Conservation (phyloP, 371 early-diverging fungal species). For the Mortierella sp. region DNA sequence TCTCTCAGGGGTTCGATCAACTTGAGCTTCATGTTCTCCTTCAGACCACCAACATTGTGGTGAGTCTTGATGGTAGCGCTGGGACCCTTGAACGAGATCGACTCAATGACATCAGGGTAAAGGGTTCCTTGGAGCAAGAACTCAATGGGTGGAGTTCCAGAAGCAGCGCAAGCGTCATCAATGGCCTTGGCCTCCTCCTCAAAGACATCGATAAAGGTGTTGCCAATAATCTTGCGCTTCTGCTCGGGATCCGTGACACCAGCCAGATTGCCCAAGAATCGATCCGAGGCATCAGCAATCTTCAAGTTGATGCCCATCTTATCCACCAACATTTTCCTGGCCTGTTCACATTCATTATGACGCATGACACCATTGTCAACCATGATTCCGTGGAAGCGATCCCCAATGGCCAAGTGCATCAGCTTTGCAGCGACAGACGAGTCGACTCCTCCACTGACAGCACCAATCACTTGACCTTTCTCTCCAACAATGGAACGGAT, state of each 20-base stretch:
- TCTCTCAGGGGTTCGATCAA: constrained; percentile 97
- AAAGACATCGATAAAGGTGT: constrained; percentile 97
- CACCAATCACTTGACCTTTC: constrained; percentile 94
- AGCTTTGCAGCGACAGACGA: constrained; percentile 96
- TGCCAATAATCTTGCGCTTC: constrained; percentile 98
- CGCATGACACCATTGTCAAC: constrained; percentile 99
- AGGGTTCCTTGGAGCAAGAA: constrained; percentile 97
- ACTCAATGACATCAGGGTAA: constrained; percentile 98
- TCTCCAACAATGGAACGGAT: constrained; percentile 93
- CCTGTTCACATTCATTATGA: constrained; percentile 89
- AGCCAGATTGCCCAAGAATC: constrained; percentile 87
- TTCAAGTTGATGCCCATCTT: constrained; percentile 95
- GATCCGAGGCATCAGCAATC: constrained; percentile 89
- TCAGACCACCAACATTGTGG: constrained; percentile 97
- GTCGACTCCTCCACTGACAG: constrained; percentile 97
- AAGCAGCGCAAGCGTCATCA: constrained; percentile 76
- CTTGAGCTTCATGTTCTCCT: constrained; percentile 96
- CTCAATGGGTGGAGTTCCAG: constrained; percentile 79
- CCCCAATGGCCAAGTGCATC: constrained; percentile 97
- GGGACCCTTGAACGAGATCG: constrained; percentile 98
- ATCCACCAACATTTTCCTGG: constrained; percentile 84
- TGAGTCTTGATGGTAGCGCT: constrained; percentile 98
- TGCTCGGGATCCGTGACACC: constrained; percentile 95
- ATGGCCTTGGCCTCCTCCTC: constrained; percentile 92
- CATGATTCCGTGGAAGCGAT: constrained; percentile 97